phyloP scores from a whole-genome alignment of 2,329 filamentous ascomycete species.

The Parascedosporium putredinis region DNA sequence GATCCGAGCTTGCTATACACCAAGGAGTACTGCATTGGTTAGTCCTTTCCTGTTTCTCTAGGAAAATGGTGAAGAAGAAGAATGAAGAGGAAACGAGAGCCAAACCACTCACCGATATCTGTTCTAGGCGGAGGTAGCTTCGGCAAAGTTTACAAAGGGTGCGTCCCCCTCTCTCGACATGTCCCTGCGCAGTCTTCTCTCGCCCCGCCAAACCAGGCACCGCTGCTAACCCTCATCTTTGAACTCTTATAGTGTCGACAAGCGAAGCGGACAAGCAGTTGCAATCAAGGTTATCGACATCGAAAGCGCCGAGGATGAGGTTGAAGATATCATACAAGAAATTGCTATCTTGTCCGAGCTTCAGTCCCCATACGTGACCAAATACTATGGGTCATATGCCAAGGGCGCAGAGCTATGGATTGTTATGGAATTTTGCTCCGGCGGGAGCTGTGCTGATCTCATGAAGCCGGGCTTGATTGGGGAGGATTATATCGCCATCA shows the following conservation, averaged over 20 bases:
- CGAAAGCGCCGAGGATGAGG: slow-evolving; percentile 97
- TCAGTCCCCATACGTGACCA: slow-evolving; percentile 91
- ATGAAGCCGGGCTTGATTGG: slow-evolving; percentile 87
- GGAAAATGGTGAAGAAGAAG: no score
- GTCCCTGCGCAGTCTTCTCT: slow-evolving; percentile 7
- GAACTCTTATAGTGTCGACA: slow-evolving; percentile 61
- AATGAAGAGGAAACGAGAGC: slow-evolving; percentile 10
- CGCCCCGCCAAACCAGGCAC: no score
- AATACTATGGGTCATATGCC: slow-evolving; percentile 94
- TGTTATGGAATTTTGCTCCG: slow-evolving; percentile 98
- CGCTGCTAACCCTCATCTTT: not conserved
- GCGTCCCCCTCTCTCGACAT: slow-evolving; percentile 18
- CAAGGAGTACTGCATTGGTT: slow-evolving; percentile 83
- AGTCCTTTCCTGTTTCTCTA: slow-evolving; percentile 16
- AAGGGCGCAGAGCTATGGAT: slow-evolving; percentile 98
- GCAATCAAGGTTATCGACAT: slow-evolving; percentile 99
- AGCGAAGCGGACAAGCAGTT: slow-evolving; percentile 82
- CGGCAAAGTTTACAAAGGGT: slow-evolving; percentile 98
- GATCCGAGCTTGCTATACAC: slow-evolving; percentile 90
- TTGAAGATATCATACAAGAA: slow-evolving; percentile 98
- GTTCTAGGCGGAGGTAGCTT: slow-evolving; percentile 82
- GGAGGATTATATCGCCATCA: slow-evolving; percentile 96
- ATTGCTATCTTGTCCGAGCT: slow-evolving; percentile 95
- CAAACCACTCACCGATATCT: slow-evolving; percentile 16
- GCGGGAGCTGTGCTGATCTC: slow-evolving; percentile 88